phyloP scores from a whole-genome alignment of 139 green algal genomes.

The Pseudopediastrum boryanum region DNA sequence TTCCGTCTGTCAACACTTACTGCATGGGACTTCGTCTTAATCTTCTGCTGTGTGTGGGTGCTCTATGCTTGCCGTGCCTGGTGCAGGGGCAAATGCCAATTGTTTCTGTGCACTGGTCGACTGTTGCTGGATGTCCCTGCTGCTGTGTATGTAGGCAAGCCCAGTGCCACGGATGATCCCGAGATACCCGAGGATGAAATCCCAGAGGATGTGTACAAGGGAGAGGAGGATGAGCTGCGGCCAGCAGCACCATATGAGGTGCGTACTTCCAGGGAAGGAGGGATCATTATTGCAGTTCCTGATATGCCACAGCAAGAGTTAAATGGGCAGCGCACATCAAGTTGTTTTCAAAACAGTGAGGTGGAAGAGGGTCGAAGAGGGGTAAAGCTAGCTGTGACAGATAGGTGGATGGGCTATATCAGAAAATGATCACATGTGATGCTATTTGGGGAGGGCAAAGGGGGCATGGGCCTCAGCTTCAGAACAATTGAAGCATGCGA shows the following conservation, averaged over 20 bases:
- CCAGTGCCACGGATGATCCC: not conserved
- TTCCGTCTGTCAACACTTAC: too few species aligned
- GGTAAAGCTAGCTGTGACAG: not conserved
- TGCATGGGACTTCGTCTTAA: too few species aligned
- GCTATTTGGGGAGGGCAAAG: too few species aligned
- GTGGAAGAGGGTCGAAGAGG: not conserved
- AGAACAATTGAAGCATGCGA: too few species aligned
- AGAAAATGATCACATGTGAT: not conserved
- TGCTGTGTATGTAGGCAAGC: slow-evolving; percentile 10
- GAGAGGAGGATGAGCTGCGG: slow-evolving; percentile 39
- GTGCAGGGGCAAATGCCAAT: too few species aligned
- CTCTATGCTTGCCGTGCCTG: too few species aligned
- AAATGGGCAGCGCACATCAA: not conserved
- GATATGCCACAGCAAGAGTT: too few species aligned
- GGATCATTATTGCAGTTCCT: not conserved
- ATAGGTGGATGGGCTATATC: not conserved
- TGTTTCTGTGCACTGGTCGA: too few species aligned
- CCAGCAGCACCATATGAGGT: slow-evolving; percentile 19
- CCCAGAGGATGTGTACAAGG: slow-evolving; percentile 37
- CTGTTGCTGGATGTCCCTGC: slow-evolving; percentile 2
- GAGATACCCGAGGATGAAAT: slow-evolving; percentile 33
- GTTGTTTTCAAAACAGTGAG: not conserved
- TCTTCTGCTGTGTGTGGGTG: too few species aligned
- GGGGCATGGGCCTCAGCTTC: too few species aligned
- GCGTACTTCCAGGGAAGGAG: not conserved